Base-by-base conservation (phyloP, 2,329 filamentous ascomycete genomes). In the Pseudogymnoascus sp. region DNA sequence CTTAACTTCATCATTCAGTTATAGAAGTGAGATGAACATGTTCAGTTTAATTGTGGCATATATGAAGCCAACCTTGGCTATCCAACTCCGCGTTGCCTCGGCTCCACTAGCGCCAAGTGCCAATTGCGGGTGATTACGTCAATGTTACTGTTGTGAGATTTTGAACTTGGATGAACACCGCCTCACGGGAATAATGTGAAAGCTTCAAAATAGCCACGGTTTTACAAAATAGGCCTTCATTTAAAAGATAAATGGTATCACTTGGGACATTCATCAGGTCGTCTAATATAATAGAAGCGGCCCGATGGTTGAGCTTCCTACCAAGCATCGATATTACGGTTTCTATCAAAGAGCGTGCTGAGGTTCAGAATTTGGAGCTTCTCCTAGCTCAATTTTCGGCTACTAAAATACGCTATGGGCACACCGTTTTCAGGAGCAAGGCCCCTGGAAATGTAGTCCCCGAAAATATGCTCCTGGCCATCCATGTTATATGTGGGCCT, bases 341-440 rank as follows among this genome's bases (percentile, higher is more conserved):
- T 54, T 54, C 48, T 16, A 16, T 6, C 3, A 54, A 10, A 54
- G 8, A n/a, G n/a, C n/a, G 25, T 19, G n/a, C 48, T 57, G 51
- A 57, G 28, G 51, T 28, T 57, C n/a, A 13, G 25, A 31, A 2
- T 34, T 13, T 10, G n/a, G 28, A 57, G 51, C 51, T 57, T 5
- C 25, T 2, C 13, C 25, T 34, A 57, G 51, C 51, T 14, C 51
- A 13, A 3, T 19, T 57, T 34, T 57, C 25, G 51, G 51, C n/a
- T 57, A 57, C 51, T 57, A 57, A 57, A 57, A 57, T 34, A 34
- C 28, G 51, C 19, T 61, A 36, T 43, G 19, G 8, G 34, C 6
- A 61, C 8, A 23, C 36, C 60, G 60, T 43, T 39, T 61, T 61
- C 60, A 45, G 60, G 60, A 61, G 34, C n/a, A 39, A 43, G 36